These are phyloP conservation scores for Gamarada debralockiae DNA, from an alignment of 495 filamentous ascomycete species.

Conservation along the genomic window DNA sequence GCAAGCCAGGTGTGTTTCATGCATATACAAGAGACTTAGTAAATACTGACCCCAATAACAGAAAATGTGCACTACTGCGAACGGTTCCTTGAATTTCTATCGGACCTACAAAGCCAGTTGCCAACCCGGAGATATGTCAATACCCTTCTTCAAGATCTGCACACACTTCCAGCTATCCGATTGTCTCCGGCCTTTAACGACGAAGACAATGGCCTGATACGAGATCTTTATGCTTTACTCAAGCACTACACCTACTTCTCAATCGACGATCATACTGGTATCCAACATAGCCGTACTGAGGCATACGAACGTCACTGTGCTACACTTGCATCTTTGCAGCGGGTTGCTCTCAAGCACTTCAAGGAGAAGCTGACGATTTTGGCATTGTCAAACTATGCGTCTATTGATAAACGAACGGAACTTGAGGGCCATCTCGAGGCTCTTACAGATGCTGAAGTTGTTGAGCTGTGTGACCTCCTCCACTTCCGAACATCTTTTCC, in stretches of 20 bases:
- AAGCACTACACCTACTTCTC: constrained; percentile 84
- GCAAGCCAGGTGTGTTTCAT: constrained; percentile 28
- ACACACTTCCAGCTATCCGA: constrained; percentile 76
- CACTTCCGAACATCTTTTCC: constrained; percentile 80
- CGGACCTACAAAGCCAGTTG: constrained; percentile 88
- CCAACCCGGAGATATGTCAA: constrained; percentile 95
- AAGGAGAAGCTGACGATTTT: constrained; percentile 88
- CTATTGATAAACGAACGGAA: constrained; percentile 74
- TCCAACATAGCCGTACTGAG: constrained; percentile 64
- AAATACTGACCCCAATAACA: constrained; percentile 15
- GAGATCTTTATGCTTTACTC: constrained; percentile 75
- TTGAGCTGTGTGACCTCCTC: constrained; percentile 63
- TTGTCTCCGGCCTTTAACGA: constrained; percentile 75
- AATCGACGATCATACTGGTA: constrained; percentile 86
- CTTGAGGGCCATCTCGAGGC: constrained; percentile 71
- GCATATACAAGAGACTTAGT: background rate
- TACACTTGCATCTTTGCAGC: constrained; percentile 73
- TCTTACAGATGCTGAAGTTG: constrained; percentile 70
- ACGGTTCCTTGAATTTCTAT: constrained; percentile 84
- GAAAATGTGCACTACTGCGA: constrained; percentile 85
- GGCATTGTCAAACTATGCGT: constrained; percentile 87
- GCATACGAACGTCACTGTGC: constrained; percentile 77
- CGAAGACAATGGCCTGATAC: constrained; percentile 70
- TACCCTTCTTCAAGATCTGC: constrained; percentile 83
- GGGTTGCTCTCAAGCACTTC: constrained; percentile 76